phyloP scores from a whole-genome alignment of 805 yeast species.

The Pichia thaimueangensis region DNA sequence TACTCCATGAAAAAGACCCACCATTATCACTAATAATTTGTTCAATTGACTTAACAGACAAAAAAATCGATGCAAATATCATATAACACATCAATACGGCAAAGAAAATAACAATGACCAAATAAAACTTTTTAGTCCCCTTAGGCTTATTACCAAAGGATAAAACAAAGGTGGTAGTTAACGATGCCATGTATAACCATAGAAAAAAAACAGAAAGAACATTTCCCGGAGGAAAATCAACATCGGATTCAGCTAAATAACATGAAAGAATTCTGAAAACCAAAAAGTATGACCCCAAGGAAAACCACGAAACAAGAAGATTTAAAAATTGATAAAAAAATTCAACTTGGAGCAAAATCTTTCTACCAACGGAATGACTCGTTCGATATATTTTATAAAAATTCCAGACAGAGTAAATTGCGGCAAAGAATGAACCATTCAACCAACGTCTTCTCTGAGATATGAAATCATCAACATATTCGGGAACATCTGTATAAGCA shows the following conservation, averaged over 20 bases:
- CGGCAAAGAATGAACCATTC: conserved; percentile 94
- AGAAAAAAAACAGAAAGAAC: conserved; percentile 71
- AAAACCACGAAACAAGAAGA: conserved; percentile 84
- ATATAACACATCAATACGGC: conserved; percentile 86
- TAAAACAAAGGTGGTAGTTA: conserved; percentile 79
- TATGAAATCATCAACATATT: conserved; percentile 74
- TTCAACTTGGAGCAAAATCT: conserved; percentile 67
- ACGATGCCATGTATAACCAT: conserved; percentile 77
- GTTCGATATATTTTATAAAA: conserved; percentile 72
- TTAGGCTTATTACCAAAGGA: conserved; percentile 93
- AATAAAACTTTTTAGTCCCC: conserved; percentile 77
- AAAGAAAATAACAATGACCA: conserved; percentile 68
- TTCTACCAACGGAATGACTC: conserved; percentile 63
- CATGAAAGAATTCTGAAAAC: conserved; percentile 85
- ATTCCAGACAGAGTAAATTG: conserved; percentile 78
- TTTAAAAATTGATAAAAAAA: conserved; percentile 71
- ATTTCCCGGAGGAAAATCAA: conserved; percentile 65
- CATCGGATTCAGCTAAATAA: conserved; percentile 58
- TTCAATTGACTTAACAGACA: conserved; percentile 59
- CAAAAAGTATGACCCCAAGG: conserved; percentile 81
- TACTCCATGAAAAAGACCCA: conserved; percentile 34
- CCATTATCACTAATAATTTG: conserved; percentile 32
- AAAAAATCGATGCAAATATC: conserved; percentile 78
- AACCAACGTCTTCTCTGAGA: conserved; percentile 95
- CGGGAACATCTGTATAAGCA: conserved; percentile 96